Evolutionary conservation across 331 rosid species (phyloP).

Genomic region (Pyrus hybrid): DNA sequence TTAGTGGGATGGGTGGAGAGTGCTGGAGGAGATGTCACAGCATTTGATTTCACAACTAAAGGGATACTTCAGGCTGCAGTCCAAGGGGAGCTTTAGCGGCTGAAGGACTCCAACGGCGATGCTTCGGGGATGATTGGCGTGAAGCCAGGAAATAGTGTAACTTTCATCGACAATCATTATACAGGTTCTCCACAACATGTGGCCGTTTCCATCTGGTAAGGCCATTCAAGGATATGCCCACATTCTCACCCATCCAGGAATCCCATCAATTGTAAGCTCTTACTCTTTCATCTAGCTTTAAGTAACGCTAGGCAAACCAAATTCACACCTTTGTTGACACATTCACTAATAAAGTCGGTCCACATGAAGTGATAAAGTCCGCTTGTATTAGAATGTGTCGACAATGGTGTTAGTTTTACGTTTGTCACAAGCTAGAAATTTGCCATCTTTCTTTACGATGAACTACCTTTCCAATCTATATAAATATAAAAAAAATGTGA

Average conservation of each 20-base stretch:
- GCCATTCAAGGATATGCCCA: constrained; percentile 18
- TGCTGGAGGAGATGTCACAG: constrained; percentile 11
- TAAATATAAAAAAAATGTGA: not conserved
- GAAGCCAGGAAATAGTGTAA: constrained; percentile 17
- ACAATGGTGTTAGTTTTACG: not conserved
- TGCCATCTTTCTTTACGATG: not conserved
- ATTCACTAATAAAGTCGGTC: no score
- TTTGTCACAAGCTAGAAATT: not conserved
- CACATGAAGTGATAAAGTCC: no score
- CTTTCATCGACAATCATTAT: constrained; percentile 25
- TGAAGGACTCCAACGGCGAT: not conserved
- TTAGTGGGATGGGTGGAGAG: not conserved
- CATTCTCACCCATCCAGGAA: constrained; percentile 9
- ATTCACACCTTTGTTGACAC: not conserved
- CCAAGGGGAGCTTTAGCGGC: constrained; percentile 13
- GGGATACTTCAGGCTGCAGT: constrained; percentile 11
- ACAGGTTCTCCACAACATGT: not conserved
- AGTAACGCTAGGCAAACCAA: not conserved
- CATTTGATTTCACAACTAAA: constrained; percentile 15
- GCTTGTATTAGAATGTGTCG: not conserved
- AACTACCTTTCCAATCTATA: not conserved
- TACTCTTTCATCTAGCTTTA: not conserved
- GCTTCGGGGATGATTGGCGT: constrained; percentile 18
- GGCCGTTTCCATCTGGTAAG: constrained; percentile 13
- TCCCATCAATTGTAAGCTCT: not conserved